These are phyloP conservation scores for Aureobasidium subglaciale DNA, from an alignment of 2,329 filamentous ascomycete genomes.

Conservation along the genomic window DNA sequence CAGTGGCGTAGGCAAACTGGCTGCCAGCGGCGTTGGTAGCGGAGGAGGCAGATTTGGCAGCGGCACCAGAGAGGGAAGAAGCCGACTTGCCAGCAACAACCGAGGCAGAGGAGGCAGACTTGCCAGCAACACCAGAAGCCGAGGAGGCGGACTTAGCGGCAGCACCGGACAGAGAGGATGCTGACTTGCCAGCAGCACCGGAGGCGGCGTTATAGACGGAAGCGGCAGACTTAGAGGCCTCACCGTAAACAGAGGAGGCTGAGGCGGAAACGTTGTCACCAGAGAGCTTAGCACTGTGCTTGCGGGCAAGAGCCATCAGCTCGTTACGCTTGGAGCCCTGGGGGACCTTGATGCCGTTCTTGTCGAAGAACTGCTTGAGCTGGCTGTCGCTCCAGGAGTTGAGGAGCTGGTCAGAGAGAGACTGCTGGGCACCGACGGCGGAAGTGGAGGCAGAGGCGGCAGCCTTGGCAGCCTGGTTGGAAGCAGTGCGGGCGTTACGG, in stretches of 20 bases:
- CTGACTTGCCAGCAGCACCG: slow-evolving; percentile 24
- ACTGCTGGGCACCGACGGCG: slow-evolving; percentile 57
- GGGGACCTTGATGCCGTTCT: slow-evolving; percentile 81
- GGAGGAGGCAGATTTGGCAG: slow-evolving; percentile 33
- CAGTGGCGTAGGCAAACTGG: slow-evolving; percentile 67
- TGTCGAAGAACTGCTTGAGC: slow-evolving; percentile 88
- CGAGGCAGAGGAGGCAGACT: slow-evolving; percentile 35
- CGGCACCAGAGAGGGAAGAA: slow-evolving; percentile 29
- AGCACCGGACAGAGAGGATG: not conserved
- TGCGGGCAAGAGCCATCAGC: slow-evolving; percentile 79
- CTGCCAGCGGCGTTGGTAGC: slow-evolving; percentile 57
- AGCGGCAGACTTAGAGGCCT: slow-evolving; percentile 45
- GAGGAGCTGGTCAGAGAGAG: slow-evolving; percentile 74
- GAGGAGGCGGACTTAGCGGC: slow-evolving; percentile 17
- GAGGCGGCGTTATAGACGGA: slow-evolving; percentile 26
- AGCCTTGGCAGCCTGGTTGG: slow-evolving; percentile 45
- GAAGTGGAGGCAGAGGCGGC: slow-evolving; percentile 55
- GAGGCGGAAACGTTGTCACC: slow-evolving; percentile 50
- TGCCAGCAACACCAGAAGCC: slow-evolving; percentile 31
- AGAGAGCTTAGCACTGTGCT: slow-evolving; percentile 67
- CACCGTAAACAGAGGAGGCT: slow-evolving; percentile 35
- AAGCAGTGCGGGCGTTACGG: slow-evolving; percentile 65
- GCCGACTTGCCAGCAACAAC: slow-evolving; percentile 49
- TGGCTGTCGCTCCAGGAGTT: slow-evolving; percentile 84
- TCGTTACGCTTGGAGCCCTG: slow-evolving; percentile 90